phyloP scores from a whole-genome alignment of 148 eudicot species.

The Beta vulgaris region DNA sequence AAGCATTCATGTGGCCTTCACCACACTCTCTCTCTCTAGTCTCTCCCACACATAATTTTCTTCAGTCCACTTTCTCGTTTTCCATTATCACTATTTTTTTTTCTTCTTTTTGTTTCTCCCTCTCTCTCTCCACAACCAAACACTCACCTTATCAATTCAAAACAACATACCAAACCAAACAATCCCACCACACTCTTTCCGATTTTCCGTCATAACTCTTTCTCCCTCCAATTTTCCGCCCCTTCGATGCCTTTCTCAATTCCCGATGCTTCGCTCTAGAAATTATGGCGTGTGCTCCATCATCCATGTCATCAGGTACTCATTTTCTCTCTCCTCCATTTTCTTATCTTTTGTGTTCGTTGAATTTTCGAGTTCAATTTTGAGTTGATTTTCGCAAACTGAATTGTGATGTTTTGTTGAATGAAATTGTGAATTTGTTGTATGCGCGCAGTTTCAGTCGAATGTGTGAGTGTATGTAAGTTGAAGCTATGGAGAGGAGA shows the following conservation, averaged over 20 bases:
- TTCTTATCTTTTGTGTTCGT: background rate
- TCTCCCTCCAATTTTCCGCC: constrained; percentile 12
- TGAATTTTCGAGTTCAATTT: background rate
- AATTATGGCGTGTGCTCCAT: constrained; percentile 72
- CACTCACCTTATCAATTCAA: constrained; percentile 34
- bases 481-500: constrained; percentile 58
- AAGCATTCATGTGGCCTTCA: constrained; percentile 15
- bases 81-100: background rate
- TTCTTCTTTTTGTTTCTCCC: background rate
- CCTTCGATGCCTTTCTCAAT: constrained; percentile 28
- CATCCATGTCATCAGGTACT: constrained; percentile 62
- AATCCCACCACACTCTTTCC: constrained; percentile 22
- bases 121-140: constrained; percentile 31
- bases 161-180: background rate
- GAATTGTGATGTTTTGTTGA: background rate
- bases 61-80: background rate
- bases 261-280: constrained; percentile 56
- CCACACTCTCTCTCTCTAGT: too few species aligned
- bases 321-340: constrained; percentile 1
- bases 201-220: background rate
- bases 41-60: background rate
- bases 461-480: constrained; percentile 76
- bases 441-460: constrained; percentile 55
- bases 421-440: background rate
- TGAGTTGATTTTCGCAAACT: background rate